These are phyloP conservation scores for Linum lewisii DNA, from an alignment of 345 rosid species.

Conservation along the genomic window DNA sequence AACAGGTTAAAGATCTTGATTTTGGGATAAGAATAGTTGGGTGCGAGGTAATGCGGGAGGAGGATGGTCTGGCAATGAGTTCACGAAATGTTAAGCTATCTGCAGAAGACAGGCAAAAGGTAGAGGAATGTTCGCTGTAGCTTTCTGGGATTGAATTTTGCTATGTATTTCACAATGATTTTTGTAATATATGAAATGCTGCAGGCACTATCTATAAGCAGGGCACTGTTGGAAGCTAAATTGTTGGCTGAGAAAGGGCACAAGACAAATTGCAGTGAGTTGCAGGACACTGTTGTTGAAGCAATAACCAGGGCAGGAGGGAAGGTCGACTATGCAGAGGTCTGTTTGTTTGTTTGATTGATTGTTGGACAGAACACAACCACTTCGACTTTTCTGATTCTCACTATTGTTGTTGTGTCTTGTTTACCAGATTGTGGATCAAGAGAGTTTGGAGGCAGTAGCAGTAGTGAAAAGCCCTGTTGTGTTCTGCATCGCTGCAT, in stretches of 20 bases:
- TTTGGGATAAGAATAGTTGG: conserved; percentile 62
- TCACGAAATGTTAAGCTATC: conserved; percentile 79
- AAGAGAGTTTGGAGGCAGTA: conserved; percentile 49
- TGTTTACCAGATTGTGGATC: conserved; percentile 47
- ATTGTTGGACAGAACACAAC: no score
- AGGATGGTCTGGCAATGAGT: conserved; percentile 80
- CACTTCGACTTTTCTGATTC: background rate
- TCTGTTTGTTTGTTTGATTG: conserved; percentile 23
- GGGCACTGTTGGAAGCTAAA: conserved; percentile 47
- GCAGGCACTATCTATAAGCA: conserved; percentile 83
- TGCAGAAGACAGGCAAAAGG: conserved; percentile 57
- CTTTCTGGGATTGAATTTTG: no score
- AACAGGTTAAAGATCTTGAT: conserved; percentile 80
- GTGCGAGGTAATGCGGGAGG: conserved; percentile 56
- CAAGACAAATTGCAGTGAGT: conserved; percentile 26
- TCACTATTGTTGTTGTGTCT: conserved; percentile 3
- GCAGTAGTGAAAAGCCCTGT: conserved; percentile 49
- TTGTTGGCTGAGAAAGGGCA: conserved; percentile 38
- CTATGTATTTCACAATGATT: no score
- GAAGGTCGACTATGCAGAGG: conserved; percentile 83
- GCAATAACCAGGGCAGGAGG: conserved; percentile 54
- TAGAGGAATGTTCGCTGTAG: no score
- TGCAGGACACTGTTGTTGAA: conserved; percentile 38
- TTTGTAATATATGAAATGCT: conserved; percentile 1
- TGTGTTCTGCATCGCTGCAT: conserved; percentile 63